A percentile compares a stretch with the other conserved stretches of the same genome.
Evolutionary conservation across 805 yeast genomes (phyloP).

Genomic region (Candida hungchunana): DNA sequence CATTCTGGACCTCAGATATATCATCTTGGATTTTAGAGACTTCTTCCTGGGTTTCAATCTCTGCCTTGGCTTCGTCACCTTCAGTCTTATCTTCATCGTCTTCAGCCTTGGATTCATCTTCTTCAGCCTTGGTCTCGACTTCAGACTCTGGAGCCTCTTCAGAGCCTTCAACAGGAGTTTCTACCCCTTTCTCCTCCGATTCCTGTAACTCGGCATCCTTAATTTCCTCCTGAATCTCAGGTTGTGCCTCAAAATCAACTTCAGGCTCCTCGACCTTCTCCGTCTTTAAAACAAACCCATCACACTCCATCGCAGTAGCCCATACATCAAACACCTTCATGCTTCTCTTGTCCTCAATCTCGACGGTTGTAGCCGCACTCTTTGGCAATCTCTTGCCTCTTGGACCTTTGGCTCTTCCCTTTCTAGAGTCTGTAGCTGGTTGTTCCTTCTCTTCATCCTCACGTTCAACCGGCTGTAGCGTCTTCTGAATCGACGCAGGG

Average conservation of each 20-base stretch:
- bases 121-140: constrained; percentile 1
- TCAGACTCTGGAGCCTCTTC: constrained; percentile 1
- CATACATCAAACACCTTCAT: constrained; percentile 20
- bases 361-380: constrained; percentile 35
- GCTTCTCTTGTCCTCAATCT: constrained; percentile 23
- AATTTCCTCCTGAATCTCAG: constrained; percentile 1
- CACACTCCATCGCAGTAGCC: constrained; percentile 13
- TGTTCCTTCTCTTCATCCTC: constrained; percentile 8
- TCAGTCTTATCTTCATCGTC: background rate
- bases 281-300: constrained; percentile 5
- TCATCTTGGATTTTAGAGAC: background rate
- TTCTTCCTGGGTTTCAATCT: too few species aligned
- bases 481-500: constrained; percentile 18
- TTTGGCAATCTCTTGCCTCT: constrained; percentile 67
- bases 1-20: constrained; percentile 1
- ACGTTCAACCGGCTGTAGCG: constrained; percentile 5
- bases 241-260: constrained; percentile 1
- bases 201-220: constrained; percentile 1
- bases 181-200: background rate
- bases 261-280: constrained; percentile 1
- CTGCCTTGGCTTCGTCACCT: background rate
- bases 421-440: constrained; percentile 33
- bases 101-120: constrained; percentile 2
- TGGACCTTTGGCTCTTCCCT: constrained; percentile 67
- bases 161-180: background rate